Base-by-base conservation (phyloP, 768 basidiomycete species). In the Leccinum imitatum region DNA sequence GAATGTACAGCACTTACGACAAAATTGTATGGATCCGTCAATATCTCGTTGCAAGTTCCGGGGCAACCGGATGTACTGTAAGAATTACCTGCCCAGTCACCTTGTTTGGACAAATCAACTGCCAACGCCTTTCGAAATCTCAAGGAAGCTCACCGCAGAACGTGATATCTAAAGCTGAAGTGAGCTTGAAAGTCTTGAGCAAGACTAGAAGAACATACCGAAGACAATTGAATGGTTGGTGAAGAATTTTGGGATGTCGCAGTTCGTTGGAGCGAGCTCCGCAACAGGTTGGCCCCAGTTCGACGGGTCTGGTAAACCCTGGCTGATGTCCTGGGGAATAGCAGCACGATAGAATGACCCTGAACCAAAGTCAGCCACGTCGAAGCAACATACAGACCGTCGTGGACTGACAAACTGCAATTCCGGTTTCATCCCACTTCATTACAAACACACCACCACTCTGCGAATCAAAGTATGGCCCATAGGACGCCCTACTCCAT, bases 401-500 rank as follows among this genome's bases (percentile, higher is more conserved):
- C 11, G 47, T 25, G 15, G 39, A 1, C 90, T 71, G 61, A 92
- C 90, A 92, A 63, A 91, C 82, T 44, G 85, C 82, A 58, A 93
- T 91, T 2, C 86, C 85, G 60, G 78, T 80, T 59, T 85, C 82
- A 67, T 93, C 90, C 93, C 93, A 95, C 65, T 89, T 88, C 90
- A 93, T 92, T 1, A 86, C 91, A 69, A 91, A 94, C 3, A 93
- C 86, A 3, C 93, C 93, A 5, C 93, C 93, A 10, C 88, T 84
- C 67, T 84, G 85, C 1, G 81, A 80, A 61, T 94, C 93, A 69
- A 94, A 94, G 55, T 82, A 83, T 39, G 88, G 86, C 0, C 93
- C 93, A 72, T 91, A 95, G 0, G 93, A 95, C 2, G 89, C 87
- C 21, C 81, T 79, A 66, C 91, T 93, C 84, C 85, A 86, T 68